A percentile compares a stretch with the other conserved stretches of the same genome.
phyloP scores from a whole-genome alignment of 108 stramenopile genomes.

The Pseudonitzschia multiseries region DNA sequence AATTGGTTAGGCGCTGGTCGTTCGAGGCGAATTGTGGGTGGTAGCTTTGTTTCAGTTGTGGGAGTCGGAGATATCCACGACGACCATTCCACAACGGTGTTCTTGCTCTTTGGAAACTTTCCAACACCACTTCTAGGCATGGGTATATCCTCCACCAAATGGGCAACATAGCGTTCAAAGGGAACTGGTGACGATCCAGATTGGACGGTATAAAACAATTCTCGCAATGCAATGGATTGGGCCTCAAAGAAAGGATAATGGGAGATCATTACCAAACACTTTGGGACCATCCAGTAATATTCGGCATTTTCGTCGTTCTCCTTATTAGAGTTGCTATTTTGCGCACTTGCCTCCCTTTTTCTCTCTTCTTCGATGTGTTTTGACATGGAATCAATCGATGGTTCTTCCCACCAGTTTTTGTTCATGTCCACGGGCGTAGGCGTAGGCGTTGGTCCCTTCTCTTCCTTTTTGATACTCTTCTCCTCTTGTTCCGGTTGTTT shows the following conservation, averaged over 20 bases:
- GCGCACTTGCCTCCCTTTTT: neutral
- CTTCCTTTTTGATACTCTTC: neutral
- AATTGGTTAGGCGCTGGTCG: constrained; percentile 69
- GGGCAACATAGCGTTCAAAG: constrained; percentile 86
- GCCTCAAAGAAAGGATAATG: constrained; percentile 85
- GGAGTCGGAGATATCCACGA: constrained; percentile 25
- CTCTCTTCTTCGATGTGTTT: constrained; percentile 6
- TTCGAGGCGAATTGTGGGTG: constrained; percentile 27
- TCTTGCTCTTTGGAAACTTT: neutral
- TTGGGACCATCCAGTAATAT: constrained; percentile 60
- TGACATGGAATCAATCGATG: neutral
- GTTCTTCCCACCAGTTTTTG: constrained; percentile 4
- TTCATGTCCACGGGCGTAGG: neutral
- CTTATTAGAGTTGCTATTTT: neutral
- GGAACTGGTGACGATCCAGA: constrained; percentile 64
- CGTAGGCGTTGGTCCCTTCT: neutral
- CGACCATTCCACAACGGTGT: constrained; percentile 32
- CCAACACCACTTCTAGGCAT: constrained; percentile 54
- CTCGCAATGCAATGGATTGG: constrained; percentile 65
- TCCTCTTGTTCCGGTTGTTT: constrained; percentile 12
- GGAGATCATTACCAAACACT: constrained; percentile 80
- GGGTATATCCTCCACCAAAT: constrained; percentile 82
- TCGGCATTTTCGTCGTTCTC: neutral
- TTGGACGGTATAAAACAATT: constrained; percentile 69
- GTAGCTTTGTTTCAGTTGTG: neutral